Evolutionary conservation across 2,329 filamentous ascomycete species (phyloP).

Genomic region (Ustilaginoidea virens): DNA sequence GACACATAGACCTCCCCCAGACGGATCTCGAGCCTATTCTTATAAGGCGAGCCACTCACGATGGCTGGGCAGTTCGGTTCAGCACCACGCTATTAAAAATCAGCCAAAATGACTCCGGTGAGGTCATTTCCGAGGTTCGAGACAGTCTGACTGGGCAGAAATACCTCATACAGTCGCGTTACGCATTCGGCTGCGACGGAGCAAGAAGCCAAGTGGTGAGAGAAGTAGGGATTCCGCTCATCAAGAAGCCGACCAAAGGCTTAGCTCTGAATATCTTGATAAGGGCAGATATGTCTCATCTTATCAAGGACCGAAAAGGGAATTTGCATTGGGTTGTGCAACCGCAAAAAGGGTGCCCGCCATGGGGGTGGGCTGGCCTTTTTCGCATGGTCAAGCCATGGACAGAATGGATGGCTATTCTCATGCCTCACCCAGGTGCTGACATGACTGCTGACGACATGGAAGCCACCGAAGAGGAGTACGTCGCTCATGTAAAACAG

Average conservation of each 20-base stretch:
- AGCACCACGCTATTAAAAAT: conserved; percentile 19
- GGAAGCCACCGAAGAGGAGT: conserved; percentile 30
- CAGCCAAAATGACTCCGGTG: conserved; percentile 9
- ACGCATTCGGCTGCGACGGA: conserved; percentile 40
- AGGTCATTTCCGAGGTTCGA: conserved; percentile 15
- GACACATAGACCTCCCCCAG: conserved; percentile 26
- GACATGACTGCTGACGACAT: conserved; percentile 12
- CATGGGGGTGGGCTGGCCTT: conserved; percentile 33
- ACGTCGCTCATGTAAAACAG: conserved; percentile 26
- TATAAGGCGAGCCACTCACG: conserved; percentile 17
- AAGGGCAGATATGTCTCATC: conserved; percentile 31
- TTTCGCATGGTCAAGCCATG: conserved; percentile 48
- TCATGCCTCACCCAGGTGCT: conserved; percentile 27
- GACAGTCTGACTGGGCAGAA: conserved; percentile 19
- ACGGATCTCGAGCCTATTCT: conserved; percentile 26
- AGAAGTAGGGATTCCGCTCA: conserved; percentile 22
- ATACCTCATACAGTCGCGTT: conserved; percentile 32
- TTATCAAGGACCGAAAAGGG: conserved; percentile 32
- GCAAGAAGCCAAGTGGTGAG: conserved; percentile 22
- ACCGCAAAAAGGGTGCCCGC: conserved; percentile 33
- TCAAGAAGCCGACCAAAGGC: conserved; percentile 24
- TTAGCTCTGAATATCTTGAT: conserved; percentile 25
- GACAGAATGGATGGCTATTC: conserved; percentile 45
- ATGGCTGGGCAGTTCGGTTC: conserved; percentile 22
- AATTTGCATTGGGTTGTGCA: conserved; percentile 47